Conservation (phyloP, 2,329 filamentous ascomycete species). For the Pyrenophora tritici-repentis region DNA sequence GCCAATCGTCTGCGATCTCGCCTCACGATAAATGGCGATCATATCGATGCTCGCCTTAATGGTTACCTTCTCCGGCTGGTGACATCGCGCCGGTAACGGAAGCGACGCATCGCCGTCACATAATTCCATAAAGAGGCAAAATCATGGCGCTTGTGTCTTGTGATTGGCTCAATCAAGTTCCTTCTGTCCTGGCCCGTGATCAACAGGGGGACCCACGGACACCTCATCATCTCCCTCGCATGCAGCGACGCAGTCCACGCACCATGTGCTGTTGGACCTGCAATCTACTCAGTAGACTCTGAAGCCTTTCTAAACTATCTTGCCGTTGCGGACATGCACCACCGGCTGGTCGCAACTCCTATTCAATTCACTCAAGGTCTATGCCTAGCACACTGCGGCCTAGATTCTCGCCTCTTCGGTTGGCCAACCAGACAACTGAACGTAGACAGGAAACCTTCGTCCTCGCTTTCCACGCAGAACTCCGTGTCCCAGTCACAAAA, state of each 20-base stretch:
- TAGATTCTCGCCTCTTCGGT: too few relatives aligned
- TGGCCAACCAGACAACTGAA: too few relatives aligned
- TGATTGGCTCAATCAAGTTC: constrained; percentile 3
- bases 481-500: too few relatives aligned
- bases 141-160: constrained; percentile 7
- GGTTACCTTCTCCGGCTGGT: constrained; percentile 23
- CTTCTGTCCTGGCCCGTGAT: constrained; percentile 1
- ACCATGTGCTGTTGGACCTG: background rate
- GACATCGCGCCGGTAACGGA: constrained; percentile 8
- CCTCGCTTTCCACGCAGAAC: too few relatives aligned
- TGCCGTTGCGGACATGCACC: too few relatives aligned
- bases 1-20: constrained; percentile 11
- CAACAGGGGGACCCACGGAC: constrained; percentile 4
- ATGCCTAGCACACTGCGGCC: too few relatives aligned
- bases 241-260: too few relatives aligned
- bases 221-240: background rate
- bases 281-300: background rate
- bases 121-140: constrained; percentile 5
- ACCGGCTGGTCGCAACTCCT: too few relatives aligned
- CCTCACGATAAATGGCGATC: constrained; percentile 17
- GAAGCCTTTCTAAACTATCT: too few relatives aligned
- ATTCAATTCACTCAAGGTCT: too few relatives aligned
- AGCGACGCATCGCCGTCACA: constrained; percentile 24
- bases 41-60: constrained; percentile 6
- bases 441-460: too few relatives aligned